Evolutionary conservation across 345 rosid genomes (phyloP), one percentile per base, ranked within the genome.

Genomic region (Cardamine occulta): DNA sequence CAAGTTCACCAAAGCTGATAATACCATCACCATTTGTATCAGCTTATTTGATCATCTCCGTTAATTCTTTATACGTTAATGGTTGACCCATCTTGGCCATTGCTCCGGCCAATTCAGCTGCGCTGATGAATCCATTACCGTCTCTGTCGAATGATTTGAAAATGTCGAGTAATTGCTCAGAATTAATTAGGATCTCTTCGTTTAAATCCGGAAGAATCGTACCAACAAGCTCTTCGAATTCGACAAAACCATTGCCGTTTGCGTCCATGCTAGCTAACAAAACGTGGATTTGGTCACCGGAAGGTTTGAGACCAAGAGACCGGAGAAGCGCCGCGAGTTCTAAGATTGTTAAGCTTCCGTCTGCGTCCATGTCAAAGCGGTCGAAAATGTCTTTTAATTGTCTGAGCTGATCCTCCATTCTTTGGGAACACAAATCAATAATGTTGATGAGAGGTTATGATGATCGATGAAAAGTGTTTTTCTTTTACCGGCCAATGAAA

Each of bases 1-100:
- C 84, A 62, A 93, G 91, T 70, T 91, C 97, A 5, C 74, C 76
- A 58, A 93, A 91, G 82, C 89, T 91, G 4, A 93, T 88, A 40
- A 86, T 86, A 12, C 96, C 98, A 40, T 93, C 97, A 1, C 93
- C 98, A 0, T 91, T 84, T 8, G 83, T 81, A 35, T 91, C 98
- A 2, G 96, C 96, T 70, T 93, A 93, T 76, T 74, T 77, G 49
- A 93, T 86, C 93, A 91, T 89, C 78, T 91, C 96, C 13, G 81
- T 80, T 3, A 93, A 73, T 75, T 93, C 96, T 66, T 55, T 80
- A 40, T 86, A 91, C 15, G 96, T 88, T 53, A 91, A 81, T 0
- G 94, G 95, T 35, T 91, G 94, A 2, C 98, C 93, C 94, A 93
- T 86, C 66, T 93, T 89, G 31, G 98, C 93, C 97, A 89, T 89